Percentiles rank a stretch among this genome's conserved stretches.
Conservation (phyloP, 345 rosid species). For the Reutealis trisperma region DNA sequence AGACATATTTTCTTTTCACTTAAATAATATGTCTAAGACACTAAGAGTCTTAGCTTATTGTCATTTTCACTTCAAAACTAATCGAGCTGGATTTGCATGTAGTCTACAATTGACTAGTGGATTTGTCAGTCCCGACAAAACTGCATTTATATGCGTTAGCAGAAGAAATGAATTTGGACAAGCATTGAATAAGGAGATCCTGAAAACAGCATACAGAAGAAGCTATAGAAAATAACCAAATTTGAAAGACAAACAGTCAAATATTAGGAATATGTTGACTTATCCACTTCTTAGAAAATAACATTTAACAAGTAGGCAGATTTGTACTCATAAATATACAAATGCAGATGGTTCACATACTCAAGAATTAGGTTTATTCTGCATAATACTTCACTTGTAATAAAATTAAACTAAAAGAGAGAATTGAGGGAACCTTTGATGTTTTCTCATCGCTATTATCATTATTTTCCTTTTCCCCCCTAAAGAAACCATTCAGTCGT, state of each 20-base stretch:
- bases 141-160: no score
- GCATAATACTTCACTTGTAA: no score
- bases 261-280: background rate
- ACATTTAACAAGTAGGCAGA: background rate
- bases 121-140: background rate
- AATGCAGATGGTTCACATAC: background rate
- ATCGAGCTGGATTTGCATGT: background rate
- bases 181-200: background rate
- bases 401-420: background rate
- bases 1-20: no score
- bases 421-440: slow-evolving; percentile 17
- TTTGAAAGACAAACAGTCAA: background rate
- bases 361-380: background rate
- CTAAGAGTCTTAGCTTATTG: no score
- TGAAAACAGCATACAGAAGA: background rate
- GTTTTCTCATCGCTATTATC: slow-evolving; percentile 16
- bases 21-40: no score
- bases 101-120: background rate
- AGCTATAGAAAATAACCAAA: background rate
- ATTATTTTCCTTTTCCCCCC: slow-evolving; percentile 24
- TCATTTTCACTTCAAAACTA: no score
- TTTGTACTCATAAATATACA: background rate
- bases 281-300: background rate
- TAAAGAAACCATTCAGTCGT: slow-evolving; percentile 16
- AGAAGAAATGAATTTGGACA: background rate